These are phyloP conservation scores for Antitrichia curtipendula DNA, from an alignment of 225 moss, liverwort and hornwort genomes.

Conservation along the genomic window DNA sequence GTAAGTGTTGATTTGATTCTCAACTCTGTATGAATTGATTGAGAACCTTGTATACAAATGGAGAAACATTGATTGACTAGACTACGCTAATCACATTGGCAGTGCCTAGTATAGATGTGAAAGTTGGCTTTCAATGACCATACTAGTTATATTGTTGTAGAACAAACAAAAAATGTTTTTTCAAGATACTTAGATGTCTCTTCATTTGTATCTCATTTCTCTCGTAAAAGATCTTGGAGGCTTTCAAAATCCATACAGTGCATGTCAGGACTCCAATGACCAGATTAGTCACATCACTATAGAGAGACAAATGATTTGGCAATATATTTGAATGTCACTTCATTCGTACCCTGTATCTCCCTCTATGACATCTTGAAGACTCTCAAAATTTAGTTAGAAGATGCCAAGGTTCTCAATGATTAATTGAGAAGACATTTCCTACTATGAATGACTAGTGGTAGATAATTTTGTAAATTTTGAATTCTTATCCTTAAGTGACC, in stretches of 20 bases:
- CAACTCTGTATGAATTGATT: not conserved
- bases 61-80: not conserved
- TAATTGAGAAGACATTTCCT: not conserved
- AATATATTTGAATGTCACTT: not conserved
- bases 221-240: not conserved
- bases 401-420: accelerated
- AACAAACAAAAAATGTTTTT: not conserved
- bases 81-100: not conserved
- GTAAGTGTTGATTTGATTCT: accelerated
- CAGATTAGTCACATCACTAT: accelerated
- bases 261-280: accelerated
- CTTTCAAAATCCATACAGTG: not conserved
- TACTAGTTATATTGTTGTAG: not conserved
- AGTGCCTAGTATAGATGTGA: no score
- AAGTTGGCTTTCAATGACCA: accelerated
- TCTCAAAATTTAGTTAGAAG: no score
- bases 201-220: not conserved
- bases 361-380: not conserved
- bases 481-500: accelerated
- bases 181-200: not conserved
- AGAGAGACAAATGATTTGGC: not conserved
- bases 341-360: not conserved
- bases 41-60: not conserved
- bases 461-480: not conserved
- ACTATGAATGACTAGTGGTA: not conserved